Base-by-base conservation (phyloP, 2,329 filamentous ascomycete species). In the Trichothecium sympodiale region DNA sequence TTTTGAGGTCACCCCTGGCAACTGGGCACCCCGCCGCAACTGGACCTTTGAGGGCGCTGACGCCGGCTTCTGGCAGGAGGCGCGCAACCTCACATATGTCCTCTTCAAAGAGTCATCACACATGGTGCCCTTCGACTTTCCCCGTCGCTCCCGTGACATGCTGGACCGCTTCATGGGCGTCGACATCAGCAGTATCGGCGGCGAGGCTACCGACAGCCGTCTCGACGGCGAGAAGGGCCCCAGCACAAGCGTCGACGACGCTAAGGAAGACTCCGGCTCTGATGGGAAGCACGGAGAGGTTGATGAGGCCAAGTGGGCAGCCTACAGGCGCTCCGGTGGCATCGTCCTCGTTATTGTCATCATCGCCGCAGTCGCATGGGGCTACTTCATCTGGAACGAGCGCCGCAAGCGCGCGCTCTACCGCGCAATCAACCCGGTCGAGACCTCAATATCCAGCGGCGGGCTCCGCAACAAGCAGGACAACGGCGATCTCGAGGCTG, bases 41-140 rank as follows among this genome's bases (percentile, higher is more conserved):
- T 98, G 91, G 93, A 83, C 78, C 1, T 95, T 96, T 46, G 91
- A 96, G 57, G 84, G 80, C 41, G 75, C 94, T 47, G 64, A 76
- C 2, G 88, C 88, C 4, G 91, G 91, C 17, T 85, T 93, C 52
- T 98, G 89, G 69, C 93, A 98, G 59, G 77, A 87, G 55, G 89
- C 91, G 2, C 79, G 93, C 45, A 98, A 98, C 60, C 63, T 98
- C 41, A 95, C 91, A 1, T 98, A 98, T 53, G 80, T 98, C 23
- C 69, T 93, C 29, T 94, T 96, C 61, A 85, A 94, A 66, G 94
- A 98, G 57, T 79, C 86, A 13, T 94, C 84, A 34, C 91, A 98
- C 59, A 98, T 98, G 91, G 91, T 98, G 1, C 93, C 91, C 1
- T 96, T 91, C 52, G 89, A 98, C 58, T 83, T 83, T 48, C 80